Percentiles rank a stretch among this genome's conserved stretches.
Conservation (phyloP, 2,329 filamentous ascomycete genomes). For the Exserohilum turcica region DNA sequence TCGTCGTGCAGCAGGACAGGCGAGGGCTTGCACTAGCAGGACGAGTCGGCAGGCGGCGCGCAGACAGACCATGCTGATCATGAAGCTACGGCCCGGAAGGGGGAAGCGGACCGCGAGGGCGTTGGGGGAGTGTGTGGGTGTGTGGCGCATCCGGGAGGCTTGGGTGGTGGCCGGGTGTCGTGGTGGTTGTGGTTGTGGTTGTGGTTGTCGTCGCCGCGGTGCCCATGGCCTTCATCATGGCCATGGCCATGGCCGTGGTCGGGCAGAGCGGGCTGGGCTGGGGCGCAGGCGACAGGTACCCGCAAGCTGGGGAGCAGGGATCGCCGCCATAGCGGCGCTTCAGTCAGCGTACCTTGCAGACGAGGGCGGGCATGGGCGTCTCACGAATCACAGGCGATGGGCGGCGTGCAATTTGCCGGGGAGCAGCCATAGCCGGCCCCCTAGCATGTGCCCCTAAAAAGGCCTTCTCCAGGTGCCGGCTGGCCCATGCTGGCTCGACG, state of each 20-base stretch:
- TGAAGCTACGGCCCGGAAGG: neutral
- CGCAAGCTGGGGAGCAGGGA: slow-evolving; percentile 11
- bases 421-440: slow-evolving; percentile 10
- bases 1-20: neutral
- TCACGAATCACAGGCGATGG: neutral
- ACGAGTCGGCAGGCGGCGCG: neutral
- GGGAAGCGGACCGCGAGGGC: neutral
- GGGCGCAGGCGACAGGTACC: slow-evolving; percentile 9
- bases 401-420: slow-evolving; percentile 19
- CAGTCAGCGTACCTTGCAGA: slow-evolving; percentile 21
- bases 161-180: no score
- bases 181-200: neutral
- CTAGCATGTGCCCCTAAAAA: slow-evolving; percentile 25
- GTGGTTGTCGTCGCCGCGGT: neutral
- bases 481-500: slow-evolving; percentile 25
- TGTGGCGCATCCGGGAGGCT: no score
- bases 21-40: neutral
- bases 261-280: no score
- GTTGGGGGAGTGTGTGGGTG: neutral
- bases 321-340: slow-evolving; percentile 7
- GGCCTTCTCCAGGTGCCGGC: slow-evolving; percentile 15
- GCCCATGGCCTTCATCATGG: no score
- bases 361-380: no score
- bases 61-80: neutral
- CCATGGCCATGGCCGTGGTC: no score